Conservation (phyloP, 1,284 basidiomycete species). For the Leccinum solheimii region DNA sequence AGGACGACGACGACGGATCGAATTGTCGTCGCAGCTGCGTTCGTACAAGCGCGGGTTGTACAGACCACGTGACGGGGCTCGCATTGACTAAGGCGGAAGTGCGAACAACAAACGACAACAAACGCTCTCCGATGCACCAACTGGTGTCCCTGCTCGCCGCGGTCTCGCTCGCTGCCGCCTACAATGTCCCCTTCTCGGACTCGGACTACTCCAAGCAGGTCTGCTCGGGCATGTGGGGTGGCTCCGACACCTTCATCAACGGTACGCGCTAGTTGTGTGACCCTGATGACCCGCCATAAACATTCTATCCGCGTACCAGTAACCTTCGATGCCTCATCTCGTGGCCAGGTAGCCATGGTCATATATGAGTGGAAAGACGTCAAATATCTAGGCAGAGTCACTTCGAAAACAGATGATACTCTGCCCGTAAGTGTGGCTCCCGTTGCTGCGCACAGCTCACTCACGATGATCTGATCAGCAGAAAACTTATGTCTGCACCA, state of each 20-base stretch:
- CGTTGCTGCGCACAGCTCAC: conserved; percentile 11
- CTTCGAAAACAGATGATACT: conserved; percentile 55
- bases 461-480: conserved; percentile 42
- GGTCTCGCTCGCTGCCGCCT: conserved; percentile 44
- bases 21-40: conserved; percentile 2
- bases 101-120: conserved; percentile 32
- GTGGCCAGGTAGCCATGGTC: conserved; percentile 91
- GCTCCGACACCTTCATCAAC: conserved; percentile 79
- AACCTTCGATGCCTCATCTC: conserved; percentile 75
- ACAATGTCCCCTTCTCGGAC: conserved; percentile 66
- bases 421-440: conserved; percentile 62
- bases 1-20: conserved; percentile 4
- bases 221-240: conserved; percentile 95
- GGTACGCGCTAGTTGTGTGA: conserved; percentile 50
- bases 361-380: conserved; percentile 96
- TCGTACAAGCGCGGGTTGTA: neutral
- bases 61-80: conserved; percentile 28
- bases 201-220: conserved; percentile 83
- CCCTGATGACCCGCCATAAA: conserved; percentile 1
- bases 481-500: conserved; percentile 92
- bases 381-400: conserved; percentile 76
- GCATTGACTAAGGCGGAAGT: conserved; percentile 5
- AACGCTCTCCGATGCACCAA: conserved; percentile 29
- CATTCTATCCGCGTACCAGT: conserved; percentile 48
- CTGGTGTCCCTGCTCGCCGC: conserved; percentile 32